Evolutionary conservation across 2,329 filamentous ascomycete genomes (phyloP).

Genomic region (Penicillium sp.): DNA sequence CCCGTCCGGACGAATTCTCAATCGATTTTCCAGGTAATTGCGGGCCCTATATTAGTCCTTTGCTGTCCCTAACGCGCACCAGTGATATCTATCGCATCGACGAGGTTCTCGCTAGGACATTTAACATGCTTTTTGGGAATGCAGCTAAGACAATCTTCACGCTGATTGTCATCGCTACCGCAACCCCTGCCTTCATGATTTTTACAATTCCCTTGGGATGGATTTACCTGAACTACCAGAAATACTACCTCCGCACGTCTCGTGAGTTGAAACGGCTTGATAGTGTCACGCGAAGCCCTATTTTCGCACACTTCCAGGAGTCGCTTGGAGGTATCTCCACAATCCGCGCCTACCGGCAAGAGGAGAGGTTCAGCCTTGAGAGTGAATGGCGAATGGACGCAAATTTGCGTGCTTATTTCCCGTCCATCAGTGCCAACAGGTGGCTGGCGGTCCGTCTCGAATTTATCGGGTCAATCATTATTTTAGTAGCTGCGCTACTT

Average conservation of each 20-base stretch:
- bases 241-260: constrained; percentile 95
- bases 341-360: constrained; percentile 91
- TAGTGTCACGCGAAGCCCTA: constrained; percentile 92
- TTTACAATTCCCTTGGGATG: constrained; percentile 80
- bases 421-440: constrained; percentile 89
- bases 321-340: constrained; percentile 92
- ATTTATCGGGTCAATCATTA: constrained; percentile 93
- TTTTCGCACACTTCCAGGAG: constrained; percentile 98
- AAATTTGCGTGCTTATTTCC: constrained; percentile 92
- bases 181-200: constrained; percentile 79
- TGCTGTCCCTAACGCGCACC: neutral
- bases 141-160: constrained; percentile 78
- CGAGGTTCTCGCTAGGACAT: constrained; percentile 91
- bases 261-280: constrained; percentile 95
- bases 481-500: constrained; percentile 82
- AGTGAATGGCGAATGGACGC: constrained; percentile 98
- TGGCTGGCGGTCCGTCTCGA: constrained; percentile 96
- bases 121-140: constrained; percentile 94
- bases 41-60: neutral
- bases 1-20: constrained; percentile 92
- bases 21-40: constrained; percentile 88
- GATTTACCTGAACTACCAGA: constrained; percentile 90
- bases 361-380: constrained; percentile 83
- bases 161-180: constrained; percentile 78
- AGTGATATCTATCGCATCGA: constrained; percentile 71